phyloP scores from a whole-genome alignment of 2,329 filamentous ascomycete genomes.

The Orbilia quercus region DNA sequence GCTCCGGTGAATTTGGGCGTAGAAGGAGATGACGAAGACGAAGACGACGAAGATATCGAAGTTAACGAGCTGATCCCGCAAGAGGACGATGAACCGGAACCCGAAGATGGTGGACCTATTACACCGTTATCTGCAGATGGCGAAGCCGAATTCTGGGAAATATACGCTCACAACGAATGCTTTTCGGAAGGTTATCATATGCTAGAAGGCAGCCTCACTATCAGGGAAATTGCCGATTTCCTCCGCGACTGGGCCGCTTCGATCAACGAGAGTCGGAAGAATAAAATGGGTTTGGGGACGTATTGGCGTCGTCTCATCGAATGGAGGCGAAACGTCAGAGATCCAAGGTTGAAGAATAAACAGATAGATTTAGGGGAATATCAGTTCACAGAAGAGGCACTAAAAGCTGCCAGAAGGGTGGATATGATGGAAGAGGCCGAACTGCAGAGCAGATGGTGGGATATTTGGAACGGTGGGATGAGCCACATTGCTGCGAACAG shows the following conservation, averaged over 20 bases:
- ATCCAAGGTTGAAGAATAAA: constrained; percentile 44
- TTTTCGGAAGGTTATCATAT: constrained; percentile 54
- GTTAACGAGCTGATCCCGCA: constrained; percentile 5
- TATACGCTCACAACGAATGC: constrained; percentile 45
- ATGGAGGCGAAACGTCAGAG: constrained; percentile 48
- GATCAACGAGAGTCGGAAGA: constrained; percentile 47
- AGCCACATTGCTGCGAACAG: constrained; percentile 42
- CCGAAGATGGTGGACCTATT: constrained; percentile 7
- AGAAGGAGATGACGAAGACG: neutral
- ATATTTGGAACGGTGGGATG: constrained; percentile 51
- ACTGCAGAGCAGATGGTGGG: constrained; percentile 45
- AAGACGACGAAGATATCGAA: constrained; percentile 16
- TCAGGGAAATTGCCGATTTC: constrained; percentile 50
- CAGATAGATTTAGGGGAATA: constrained; percentile 39
- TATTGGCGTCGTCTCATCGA: constrained; percentile 48
- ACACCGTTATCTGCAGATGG: constrained; percentile 28
- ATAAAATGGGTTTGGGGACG: constrained; percentile 46
- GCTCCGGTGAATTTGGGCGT: constrained; percentile 62
- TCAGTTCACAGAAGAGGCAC: constrained; percentile 30
- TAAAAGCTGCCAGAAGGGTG: constrained; percentile 15
- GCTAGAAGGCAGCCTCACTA: constrained; percentile 25
- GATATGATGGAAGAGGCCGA: constrained; percentile 25
- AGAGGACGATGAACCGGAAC: constrained; percentile 19
- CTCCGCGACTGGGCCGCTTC: constrained; percentile 38
- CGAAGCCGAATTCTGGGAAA: constrained; percentile 48